A percentile compares a stretch with the other conserved stretches of the same genome.
Evolutionary conservation across 768 basidiomycete species (phyloP).

Genomic region (Tephrocybe rancida): DNA sequence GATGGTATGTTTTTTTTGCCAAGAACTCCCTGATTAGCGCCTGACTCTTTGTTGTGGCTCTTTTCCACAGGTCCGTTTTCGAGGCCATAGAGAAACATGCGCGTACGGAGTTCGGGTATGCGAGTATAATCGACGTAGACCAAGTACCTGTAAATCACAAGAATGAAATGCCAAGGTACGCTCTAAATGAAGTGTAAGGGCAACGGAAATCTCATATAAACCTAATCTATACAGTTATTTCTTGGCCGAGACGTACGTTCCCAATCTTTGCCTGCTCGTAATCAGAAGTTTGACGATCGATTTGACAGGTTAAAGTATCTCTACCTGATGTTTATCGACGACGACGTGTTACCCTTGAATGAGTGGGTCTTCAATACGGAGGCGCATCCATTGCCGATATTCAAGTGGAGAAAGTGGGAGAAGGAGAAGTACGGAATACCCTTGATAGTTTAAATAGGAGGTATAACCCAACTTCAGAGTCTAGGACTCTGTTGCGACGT

Average conservation of each 20-base stretch:
- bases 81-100: constrained; percentile 51
- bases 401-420: constrained; percentile 62
- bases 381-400: constrained; percentile 81
- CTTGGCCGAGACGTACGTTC: constrained; percentile 44
- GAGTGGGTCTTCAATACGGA: constrained; percentile 66
- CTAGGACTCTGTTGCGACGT: no score
- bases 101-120: constrained; percentile 47
- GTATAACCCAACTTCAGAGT: not conserved
- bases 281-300: not conserved
- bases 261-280: not conserved
- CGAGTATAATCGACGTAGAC: constrained; percentile 42
- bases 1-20: constrained; percentile 35
- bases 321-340: constrained; percentile 66
- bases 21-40: not conserved
- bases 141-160: constrained; percentile 24
- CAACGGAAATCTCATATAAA: not conserved
- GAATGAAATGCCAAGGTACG: constrained; percentile 59
- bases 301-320: constrained; percentile 63
- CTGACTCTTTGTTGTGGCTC: not conserved
- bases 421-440: constrained; percentile 44
- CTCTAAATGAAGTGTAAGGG: constrained; percentile 4
- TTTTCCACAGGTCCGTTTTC: constrained; percentile 36
- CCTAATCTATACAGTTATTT: constrained; percentile 34
- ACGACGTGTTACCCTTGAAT: constrained; percentile 55
- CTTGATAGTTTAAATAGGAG: not conserved